Evolutionary conservation across 441 rosid genomes (phyloP).

Genomic region (Populus hybrid): DNA sequence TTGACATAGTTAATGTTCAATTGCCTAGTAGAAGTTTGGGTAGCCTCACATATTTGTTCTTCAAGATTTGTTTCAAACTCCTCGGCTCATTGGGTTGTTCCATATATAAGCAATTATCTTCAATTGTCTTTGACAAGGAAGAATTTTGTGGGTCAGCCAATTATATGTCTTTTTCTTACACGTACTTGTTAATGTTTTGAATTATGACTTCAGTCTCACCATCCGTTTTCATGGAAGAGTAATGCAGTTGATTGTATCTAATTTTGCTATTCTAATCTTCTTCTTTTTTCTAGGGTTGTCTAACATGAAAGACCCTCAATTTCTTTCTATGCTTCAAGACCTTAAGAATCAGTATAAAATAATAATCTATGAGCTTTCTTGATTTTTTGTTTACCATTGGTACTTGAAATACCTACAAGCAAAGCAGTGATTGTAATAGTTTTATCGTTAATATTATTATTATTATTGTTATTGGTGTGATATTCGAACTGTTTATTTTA

Average conservation of each 20-base stretch:
- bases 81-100: constrained; percentile 5
- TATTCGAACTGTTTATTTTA: no score
- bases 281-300: not conserved
- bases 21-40: no score
- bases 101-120: constrained; percentile 5
- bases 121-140: not conserved
- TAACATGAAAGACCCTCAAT: not conserved
- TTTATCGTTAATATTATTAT: no score
- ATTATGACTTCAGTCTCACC: constrained; percentile 11
- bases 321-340: not conserved
- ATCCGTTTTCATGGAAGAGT: constrained; percentile 9
- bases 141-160: constrained; percentile 6
- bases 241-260: not conserved
- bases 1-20: no score
- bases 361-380: no score
- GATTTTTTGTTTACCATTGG: no score
- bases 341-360: no score
- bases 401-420: no score
- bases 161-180: not conserved
- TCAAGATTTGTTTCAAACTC: not conserved
- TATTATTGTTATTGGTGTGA: no score
- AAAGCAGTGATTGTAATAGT: no score
- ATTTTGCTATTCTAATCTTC: constrained; percentile 9
- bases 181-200: constrained; percentile 8
- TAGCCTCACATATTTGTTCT: not conserved